Percentiles rank a stretch among this genome's conserved stretches.
phyloP scores from a whole-genome alignment of 305 asterid species.

The Fraxinus platypoda region DNA sequence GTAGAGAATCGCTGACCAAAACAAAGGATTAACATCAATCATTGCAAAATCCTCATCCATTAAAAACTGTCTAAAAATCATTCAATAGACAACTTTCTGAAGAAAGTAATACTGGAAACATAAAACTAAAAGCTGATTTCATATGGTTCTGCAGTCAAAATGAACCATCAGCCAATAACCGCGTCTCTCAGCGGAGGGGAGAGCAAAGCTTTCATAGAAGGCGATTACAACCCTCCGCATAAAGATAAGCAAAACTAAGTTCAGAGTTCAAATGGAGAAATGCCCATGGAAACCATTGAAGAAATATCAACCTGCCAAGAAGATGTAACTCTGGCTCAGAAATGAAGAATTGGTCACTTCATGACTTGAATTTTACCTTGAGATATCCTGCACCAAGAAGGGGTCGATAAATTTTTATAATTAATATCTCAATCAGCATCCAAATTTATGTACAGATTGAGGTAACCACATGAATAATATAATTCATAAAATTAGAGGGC shows the following conservation, averaged over 20 bases:
- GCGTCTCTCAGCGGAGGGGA: background rate
- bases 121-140: background rate
- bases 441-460: background rate
- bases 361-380: background rate
- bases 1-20: background rate
- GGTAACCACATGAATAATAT: background rate
- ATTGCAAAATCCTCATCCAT: background rate
- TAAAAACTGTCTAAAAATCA: background rate
- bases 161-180: constrained; percentile 3
- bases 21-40: background rate
- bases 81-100: background rate
- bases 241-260: background rate
- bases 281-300: background rate
- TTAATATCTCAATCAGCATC: background rate
- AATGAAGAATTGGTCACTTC: background rate
- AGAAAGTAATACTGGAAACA: background rate
- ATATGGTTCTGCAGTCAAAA: constrained; percentile 2
- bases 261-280: background rate
- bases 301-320: background rate
- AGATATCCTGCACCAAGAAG: background rate
- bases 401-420: background rate
- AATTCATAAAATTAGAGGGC: background rate
- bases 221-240: background rate
- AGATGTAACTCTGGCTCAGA: background rate
- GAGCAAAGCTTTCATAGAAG: background rate